phyloP scores from a whole-genome alignment of 177 flowering plant species.

The Vitis hybrid region DNA sequence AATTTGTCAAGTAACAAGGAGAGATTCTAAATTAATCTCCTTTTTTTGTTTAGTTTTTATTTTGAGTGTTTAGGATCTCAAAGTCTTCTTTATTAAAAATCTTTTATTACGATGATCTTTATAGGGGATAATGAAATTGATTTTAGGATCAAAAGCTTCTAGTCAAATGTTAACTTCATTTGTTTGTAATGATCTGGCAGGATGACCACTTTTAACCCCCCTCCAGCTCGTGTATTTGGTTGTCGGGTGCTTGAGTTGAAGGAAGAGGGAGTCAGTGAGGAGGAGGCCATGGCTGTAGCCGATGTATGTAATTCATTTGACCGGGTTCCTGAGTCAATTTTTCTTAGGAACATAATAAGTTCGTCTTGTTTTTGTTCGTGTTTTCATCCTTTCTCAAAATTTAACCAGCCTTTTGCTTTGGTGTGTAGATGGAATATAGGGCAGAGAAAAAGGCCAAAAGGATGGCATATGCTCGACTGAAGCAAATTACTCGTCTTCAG shows the following conservation, averaged over 20 bases:
- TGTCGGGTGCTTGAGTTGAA: constrained; percentile 83
- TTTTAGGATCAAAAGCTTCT: too few relatives aligned
- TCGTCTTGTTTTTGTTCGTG: neutral
- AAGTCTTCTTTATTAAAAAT: too few relatives aligned
- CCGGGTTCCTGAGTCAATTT: neutral
- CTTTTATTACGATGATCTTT: too few relatives aligned
- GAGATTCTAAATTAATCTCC: too few relatives aligned
- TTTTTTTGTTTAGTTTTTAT: too few relatives aligned
- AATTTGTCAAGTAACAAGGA: too few relatives aligned
- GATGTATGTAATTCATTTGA: constrained; percentile 47
- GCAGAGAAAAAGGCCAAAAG: constrained; percentile 69
- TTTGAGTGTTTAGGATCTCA: too few relatives aligned
- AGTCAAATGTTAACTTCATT: constrained; percentile 1
- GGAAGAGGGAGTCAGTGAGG: constrained; percentile 76
- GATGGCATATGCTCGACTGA: constrained; percentile 69
- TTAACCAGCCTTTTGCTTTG: neutral
- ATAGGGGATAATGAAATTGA: too few relatives aligned
- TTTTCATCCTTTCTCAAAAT: neutral
- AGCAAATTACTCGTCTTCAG: constrained; percentile 65
- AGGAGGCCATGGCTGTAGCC: constrained; percentile 79
- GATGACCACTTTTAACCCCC: constrained; percentile 60
- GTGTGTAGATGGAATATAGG: constrained; percentile 76
- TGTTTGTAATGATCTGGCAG: constrained; percentile 32
- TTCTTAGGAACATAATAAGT: neutral
- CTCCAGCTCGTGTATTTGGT: constrained; percentile 80